Evolutionary conservation across 768 basidiomycete species (phyloP).

Genomic region (Suillus lakei): DNA sequence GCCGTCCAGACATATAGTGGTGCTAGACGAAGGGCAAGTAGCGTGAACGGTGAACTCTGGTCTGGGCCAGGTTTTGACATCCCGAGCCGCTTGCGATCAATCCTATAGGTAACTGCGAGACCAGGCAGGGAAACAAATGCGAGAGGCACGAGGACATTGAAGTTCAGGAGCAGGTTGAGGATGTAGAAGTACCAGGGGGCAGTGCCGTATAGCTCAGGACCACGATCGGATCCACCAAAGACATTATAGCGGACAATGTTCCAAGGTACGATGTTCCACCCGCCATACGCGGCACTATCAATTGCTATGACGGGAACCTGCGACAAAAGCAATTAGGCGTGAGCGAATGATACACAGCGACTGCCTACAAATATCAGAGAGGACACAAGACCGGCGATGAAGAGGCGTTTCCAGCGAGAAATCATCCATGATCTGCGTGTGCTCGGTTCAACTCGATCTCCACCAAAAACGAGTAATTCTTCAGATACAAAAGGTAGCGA

Average conservation of each 20-base stretch:
- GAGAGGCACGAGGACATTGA: slow-evolving; percentile 85
- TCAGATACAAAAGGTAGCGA: slow-evolving; percentile 90
- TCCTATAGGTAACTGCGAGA: slow-evolving; percentile 69
- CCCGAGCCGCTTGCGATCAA: slow-evolving; percentile 82
- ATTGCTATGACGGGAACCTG: slow-evolving; percentile 85
- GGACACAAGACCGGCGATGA: slow-evolving; percentile 58
- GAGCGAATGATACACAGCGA: neutral
- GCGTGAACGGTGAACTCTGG: slow-evolving; percentile 79
- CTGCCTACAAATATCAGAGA: slow-evolving; percentile 63
- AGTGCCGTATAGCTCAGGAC: slow-evolving; percentile 94
- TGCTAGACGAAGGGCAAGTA: slow-evolving; percentile 77
- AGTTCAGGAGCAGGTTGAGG: slow-evolving; percentile 89
- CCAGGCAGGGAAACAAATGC: slow-evolving; percentile 83
- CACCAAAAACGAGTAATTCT: slow-evolving; percentile 80
- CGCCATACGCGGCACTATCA: slow-evolving; percentile 89
- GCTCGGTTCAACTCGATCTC: slow-evolving; percentile 61
- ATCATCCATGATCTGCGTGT: slow-evolving; percentile 56
- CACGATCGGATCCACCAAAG: slow-evolving; percentile 76
- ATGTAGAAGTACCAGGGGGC: slow-evolving; percentile 88
- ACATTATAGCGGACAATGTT: slow-evolving; percentile 95
- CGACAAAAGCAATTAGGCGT: neutral
- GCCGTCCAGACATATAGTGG: slow-evolving; percentile 92
- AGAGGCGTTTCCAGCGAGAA: slow-evolving; percentile 62
- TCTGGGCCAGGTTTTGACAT: slow-evolving; percentile 50
- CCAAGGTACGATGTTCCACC: slow-evolving; percentile 80